Base-by-base conservation (phyloP, 176 grass and related monocot genomes). In the Rhynchospora tenuis region DNA sequence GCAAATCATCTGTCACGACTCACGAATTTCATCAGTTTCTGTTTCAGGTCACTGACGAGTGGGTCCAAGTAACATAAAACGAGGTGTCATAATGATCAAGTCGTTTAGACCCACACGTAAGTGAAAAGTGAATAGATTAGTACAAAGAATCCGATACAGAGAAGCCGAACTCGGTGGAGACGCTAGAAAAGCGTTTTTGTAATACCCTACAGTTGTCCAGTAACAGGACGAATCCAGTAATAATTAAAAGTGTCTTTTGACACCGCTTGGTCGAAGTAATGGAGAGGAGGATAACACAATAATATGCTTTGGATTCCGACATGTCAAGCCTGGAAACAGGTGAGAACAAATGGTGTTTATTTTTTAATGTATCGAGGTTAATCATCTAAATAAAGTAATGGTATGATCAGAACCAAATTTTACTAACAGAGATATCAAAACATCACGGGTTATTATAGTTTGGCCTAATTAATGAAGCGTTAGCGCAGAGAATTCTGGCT, bases 301-400 rank as follows among this genome's bases (percentile, higher is more conserved):
- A 74, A 74, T 50, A 17, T 65, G 79, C 85, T 87, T 87, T 61
- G 85, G 85, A 83, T 87, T 87, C 85, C 85, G 43, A 83, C 56
- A 82, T 66, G 42, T 74, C 65, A 65, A 87, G 63, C 42, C 78
- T 83, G 79, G 85, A 87, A 86, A 82, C 68, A 80, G 33, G 63
- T 43, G 85, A 81, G 28, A 82, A 10, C 54, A 44, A 82, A 75
- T 64, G n/a, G 31, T 60, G 29, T 62, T 62, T 64, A 48, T 64
- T 73, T 81, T 63, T 78, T 87, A 82, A 72, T 74, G 14, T 54
- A 83, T 48, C n/a, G 51, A 45, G 26, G 29, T 82, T 72, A 82
- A 72, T 80, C 24, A 50, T 58, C 43, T 71, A 71, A 81, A 19
- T 8, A 56, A 51, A 81, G 14, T 15, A 27, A 64, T 31, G 17